phyloP scores from a whole-genome alignment of 2,329 filamentous ascomycete genomes.

The Penicillium paneum region DNA sequence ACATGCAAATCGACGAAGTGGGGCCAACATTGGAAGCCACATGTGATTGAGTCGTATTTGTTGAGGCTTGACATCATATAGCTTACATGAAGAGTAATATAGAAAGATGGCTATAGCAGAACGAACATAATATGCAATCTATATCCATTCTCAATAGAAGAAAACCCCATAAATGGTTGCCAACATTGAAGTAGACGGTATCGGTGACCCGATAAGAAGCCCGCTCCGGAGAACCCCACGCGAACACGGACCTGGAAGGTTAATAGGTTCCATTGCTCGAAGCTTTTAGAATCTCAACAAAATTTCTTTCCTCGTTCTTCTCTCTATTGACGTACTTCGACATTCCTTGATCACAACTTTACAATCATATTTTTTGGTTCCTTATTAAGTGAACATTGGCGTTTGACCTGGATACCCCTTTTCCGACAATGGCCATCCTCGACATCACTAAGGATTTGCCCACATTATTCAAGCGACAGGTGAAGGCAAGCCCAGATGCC shows the following conservation, averaged over 20 bases:
- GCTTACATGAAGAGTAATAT: neutral
- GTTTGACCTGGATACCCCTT: neutral
- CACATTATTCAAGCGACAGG: constrained; percentile 68
- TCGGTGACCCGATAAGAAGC: neutral
- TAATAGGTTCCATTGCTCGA: neutral
- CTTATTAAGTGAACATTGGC: neutral
- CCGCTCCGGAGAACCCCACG: constrained; percentile 5
- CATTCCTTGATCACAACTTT: neutral
- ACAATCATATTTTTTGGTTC: neutral
- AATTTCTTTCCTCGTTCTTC: neutral
- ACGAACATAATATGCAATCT: neutral
- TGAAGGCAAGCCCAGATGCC: constrained; percentile 63
- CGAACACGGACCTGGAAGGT: neutral
- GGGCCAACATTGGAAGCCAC: neutral
- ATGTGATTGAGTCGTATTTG: neutral
- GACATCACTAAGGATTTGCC: constrained; percentile 70
- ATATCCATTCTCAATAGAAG: neutral
- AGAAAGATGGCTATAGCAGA: neutral
- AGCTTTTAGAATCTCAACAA: constrained; percentile 6
- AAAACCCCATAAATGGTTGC: neutral
- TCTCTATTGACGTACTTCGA: neutral
- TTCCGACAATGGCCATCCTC: constrained; percentile 58
- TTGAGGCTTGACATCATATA: neutral
- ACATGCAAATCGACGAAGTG: constrained; percentile 5
- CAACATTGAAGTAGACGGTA: neutral